A percentile compares a stretch with the other conserved stretches of the same genome.
These are phyloP conservation scores for Eutrema heterophyllum DNA, from an alignment of 345 rosid genomes.

Conservation along the genomic window DNA sequence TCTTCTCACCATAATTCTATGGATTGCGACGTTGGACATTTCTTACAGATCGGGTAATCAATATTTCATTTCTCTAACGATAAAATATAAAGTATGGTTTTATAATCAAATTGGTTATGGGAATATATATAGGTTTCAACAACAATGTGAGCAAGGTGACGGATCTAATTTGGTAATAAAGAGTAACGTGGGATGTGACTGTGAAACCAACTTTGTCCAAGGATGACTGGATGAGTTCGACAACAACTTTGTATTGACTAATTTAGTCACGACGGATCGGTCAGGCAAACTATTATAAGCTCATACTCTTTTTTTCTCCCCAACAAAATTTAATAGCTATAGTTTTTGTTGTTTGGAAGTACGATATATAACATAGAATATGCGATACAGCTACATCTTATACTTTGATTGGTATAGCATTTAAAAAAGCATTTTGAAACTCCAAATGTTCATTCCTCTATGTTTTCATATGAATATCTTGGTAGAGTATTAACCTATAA, in stretches of 20 bases:
- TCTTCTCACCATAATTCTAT: slow-evolving; percentile 33
- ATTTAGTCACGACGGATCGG: neutral
- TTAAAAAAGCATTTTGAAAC: too few species aligned
- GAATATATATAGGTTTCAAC: slow-evolving; percentile 31
- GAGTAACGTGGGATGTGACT: slow-evolving; percentile 22
- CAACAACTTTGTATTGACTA: neutral
- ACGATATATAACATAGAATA: neutral
- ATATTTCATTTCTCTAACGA: neutral
- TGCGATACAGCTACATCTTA: neutral
- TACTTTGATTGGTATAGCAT: too few species aligned
- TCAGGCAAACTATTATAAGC: neutral
- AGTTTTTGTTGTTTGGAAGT: neutral
- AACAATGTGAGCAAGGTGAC: slow-evolving; percentile 48
- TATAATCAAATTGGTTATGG: neutral
- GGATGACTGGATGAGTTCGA: slow-evolving; percentile 40
- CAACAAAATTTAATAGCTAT: neutral
- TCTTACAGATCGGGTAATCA: slow-evolving; percentile 61
- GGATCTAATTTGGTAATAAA: slow-evolving; percentile 43
- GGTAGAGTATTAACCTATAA: too few species aligned
- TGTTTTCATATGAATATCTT: too few species aligned
- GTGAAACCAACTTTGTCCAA: slow-evolving; percentile 63
- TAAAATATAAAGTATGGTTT: neutral
- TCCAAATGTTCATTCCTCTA: too few species aligned
- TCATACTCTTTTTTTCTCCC: neutral
- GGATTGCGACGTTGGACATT: slow-evolving; percentile 53